Conservation (phyloP, 2,329 filamentous ascomycete species). For the Arthrobotrys conoides region DNA sequence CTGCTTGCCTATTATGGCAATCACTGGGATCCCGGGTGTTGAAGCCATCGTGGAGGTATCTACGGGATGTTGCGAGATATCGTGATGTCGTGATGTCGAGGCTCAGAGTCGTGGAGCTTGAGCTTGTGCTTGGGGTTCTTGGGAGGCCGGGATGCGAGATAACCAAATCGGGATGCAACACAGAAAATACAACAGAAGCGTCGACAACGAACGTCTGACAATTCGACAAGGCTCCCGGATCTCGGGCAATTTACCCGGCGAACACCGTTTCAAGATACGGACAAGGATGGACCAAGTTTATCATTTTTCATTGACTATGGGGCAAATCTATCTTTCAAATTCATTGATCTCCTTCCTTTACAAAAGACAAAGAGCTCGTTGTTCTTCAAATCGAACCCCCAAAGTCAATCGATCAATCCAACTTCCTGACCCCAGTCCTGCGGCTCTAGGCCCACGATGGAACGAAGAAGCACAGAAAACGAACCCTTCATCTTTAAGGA, state of each 20-base stretch:
- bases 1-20: conserved; percentile 93
- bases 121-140: conserved; percentile 1
- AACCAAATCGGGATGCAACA: conserved; percentile 36
- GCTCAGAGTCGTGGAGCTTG: conserved; percentile 9
- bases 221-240: conserved; percentile 31
- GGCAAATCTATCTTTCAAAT: conserved; percentile 6
- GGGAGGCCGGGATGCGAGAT: background rate
- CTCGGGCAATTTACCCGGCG: conserved; percentile 53
- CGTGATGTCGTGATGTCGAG: conserved; percentile 1
- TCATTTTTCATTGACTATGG: background rate
- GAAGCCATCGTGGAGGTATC: conserved; percentile 70
- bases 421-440: background rate
- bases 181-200: conserved; percentile 41
- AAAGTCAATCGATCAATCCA: background rate
- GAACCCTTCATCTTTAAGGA: conserved; percentile 50
- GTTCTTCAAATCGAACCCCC: background rate
- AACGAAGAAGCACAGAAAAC: conserved; percentile 32
- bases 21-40: conserved; percentile 86
- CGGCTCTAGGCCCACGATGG: conserved; percentile 18
- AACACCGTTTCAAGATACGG: conserved; percentile 47
- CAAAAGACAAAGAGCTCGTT: background rate
- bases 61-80: background rate
- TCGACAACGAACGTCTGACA: background rate
- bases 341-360: background rate
- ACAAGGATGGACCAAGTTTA: conserved; percentile 15